Percentiles rank a stretch among this genome's conserved stretches.
Evolutionary conservation across 768 basidiomycete genomes (phyloP).

Genomic region (Agaricus bisporus): DNA sequence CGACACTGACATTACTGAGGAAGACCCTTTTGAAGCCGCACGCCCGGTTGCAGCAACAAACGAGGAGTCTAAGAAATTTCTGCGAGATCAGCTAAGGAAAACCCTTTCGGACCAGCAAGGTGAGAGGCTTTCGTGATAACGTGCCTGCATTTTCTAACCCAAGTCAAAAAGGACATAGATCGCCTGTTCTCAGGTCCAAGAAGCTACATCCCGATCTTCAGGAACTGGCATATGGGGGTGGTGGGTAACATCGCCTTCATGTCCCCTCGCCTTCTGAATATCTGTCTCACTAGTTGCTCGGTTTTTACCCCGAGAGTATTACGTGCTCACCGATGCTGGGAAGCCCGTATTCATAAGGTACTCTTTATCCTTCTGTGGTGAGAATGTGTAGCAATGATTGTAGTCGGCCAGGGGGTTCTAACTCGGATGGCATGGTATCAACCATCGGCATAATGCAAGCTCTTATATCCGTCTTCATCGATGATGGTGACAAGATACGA

Average conservation of each 20-base stretch:
- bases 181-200: no score
- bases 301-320: conserved; percentile 68
- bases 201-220: conserved; percentile 21
- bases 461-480: conserved; percentile 90
- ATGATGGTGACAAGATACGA: conserved; percentile 81
- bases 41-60: conserved; percentile 27
- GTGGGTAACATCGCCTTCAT: conserved; percentile 19
- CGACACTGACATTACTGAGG: conserved; percentile 57
- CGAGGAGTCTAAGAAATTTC: conserved; percentile 54
- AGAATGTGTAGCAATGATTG: conserved; percentile 6
- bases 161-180: conserved; percentile 17
- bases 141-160: conserved; percentile 1
- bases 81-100: conserved; percentile 67
- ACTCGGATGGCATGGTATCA: conserved; percentile 64
- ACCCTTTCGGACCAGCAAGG: conserved; percentile 53
- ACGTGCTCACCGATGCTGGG: conserved; percentile 90
- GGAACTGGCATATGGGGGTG: conserved; percentile 34
- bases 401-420: conserved; percentile 49
- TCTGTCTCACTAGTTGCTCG: conserved; percentile 19
- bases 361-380: background rate
- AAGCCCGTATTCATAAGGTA: conserved; percentile 96
- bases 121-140: conserved; percentile 12
- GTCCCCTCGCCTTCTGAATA: background rate
- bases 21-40: conserved; percentile 43
- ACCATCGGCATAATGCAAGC: conserved; percentile 93